Conservation (phyloP, 768 basidiomycete genomes). For the Cyathus striatus region DNA sequence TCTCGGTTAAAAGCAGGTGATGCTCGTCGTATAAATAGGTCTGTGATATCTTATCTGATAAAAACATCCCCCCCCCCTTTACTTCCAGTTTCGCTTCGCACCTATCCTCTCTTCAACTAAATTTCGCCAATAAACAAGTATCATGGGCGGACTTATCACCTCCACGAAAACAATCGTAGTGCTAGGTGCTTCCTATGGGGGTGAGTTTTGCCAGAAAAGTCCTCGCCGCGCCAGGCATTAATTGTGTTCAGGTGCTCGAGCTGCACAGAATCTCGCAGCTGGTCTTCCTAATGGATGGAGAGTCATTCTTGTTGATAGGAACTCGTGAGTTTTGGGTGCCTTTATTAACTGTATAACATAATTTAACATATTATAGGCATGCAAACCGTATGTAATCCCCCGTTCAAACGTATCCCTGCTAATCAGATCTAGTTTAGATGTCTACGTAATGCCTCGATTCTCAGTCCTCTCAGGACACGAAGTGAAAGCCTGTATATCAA, state of each 20-base stretch:
- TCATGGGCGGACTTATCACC: too few species aligned
- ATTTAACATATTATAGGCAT: not conserved
- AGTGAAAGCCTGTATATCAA: slow-evolving; percentile 52
- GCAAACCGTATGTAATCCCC: not conserved
- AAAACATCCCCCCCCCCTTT: too few species aligned
- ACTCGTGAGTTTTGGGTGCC: slow-evolving; percentile 36
- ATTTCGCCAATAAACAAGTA: too few species aligned
- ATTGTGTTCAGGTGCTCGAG: slow-evolving; percentile 40
- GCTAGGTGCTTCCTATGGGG: slow-evolving; percentile 54
- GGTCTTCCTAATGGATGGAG: slow-evolving; percentile 49
- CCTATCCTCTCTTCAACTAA: too few species aligned
- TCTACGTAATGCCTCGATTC: slow-evolving; percentile 56
- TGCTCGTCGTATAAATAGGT: too few species aligned
- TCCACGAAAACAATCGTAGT: slow-evolving; percentile 40
- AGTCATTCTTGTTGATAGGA: slow-evolving; percentile 54
- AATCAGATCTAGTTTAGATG: slow-evolving; percentile 22
- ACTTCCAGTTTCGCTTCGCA: too few species aligned
- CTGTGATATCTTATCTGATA: too few species aligned
- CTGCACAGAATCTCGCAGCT: slow-evolving; percentile 43
- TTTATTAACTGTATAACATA: not conserved
- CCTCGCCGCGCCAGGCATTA: too few species aligned
- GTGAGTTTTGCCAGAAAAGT: slow-evolving; percentile 19
- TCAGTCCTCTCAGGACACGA: slow-evolving; percentile 58
- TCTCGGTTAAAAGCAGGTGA: too few species aligned
- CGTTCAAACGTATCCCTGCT: not conserved